phyloP scores from a whole-genome alignment of 2,329 filamentous ascomycete species.

The Talaromyces atroroseus region DNA sequence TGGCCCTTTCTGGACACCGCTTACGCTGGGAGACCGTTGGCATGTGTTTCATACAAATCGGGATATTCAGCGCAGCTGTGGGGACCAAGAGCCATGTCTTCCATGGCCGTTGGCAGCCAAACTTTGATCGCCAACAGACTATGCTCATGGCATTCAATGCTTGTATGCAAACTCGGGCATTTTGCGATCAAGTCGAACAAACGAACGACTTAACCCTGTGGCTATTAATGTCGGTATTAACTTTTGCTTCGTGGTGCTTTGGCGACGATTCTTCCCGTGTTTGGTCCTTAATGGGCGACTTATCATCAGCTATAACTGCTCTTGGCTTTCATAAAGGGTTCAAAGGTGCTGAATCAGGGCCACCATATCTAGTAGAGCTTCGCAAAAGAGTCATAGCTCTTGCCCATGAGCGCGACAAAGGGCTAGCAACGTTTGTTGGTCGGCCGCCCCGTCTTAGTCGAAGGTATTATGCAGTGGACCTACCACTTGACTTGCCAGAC shows the following conservation, averaged over 20 bases:
- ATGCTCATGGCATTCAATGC: neutral
- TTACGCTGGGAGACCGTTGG: constrained; percentile 1
- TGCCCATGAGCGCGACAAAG: neutral
- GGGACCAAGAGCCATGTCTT: neutral
- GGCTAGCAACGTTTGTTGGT: neutral
- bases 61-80: neutral
- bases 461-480: neutral
- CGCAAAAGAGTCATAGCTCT: constrained; percentile 2
- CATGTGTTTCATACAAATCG: neutral
- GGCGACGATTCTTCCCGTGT: neutral
- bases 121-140: neutral
- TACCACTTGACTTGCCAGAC: constrained; percentile 4
- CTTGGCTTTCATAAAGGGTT: neutral
- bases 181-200: neutral
- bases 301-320: neutral
- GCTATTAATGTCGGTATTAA: neutral
- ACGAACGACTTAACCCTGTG: neutral
- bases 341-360: neutral
- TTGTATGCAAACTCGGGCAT: neutral
- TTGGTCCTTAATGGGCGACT: neutral
- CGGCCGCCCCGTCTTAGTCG: constrained; percentile 3
- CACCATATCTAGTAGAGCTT: neutral
- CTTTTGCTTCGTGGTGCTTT: neutral
- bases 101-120: neutral
- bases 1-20: neutral